These are phyloP conservation scores for Linnemannia exigua DNA, from an alignment of 192 early-diverging fungal genomes.

Conservation along the genomic window DNA sequence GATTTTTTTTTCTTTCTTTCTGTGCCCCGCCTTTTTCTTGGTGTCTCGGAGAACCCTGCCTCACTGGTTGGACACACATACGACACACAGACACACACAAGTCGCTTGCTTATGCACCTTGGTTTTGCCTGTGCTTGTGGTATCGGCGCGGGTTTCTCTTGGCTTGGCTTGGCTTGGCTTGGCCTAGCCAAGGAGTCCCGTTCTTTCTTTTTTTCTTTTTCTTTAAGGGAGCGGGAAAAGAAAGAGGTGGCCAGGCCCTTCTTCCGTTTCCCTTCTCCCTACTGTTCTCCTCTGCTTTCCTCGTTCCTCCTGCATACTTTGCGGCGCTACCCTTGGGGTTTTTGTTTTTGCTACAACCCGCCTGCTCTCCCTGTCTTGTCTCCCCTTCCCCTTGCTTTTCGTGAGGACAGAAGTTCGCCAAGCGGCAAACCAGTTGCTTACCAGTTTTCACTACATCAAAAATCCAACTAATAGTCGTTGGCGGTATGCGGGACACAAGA, in stretches of 20 bases:
- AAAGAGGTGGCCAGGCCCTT: neutral
- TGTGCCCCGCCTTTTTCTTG: neutral
- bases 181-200: neutral
- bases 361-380: neutral
- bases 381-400: conserved; percentile 7
- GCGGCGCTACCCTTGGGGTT: neutral
- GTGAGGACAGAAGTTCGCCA: conserved; percentile 8
- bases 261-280: neutral
- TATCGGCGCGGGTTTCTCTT: too few species aligned
- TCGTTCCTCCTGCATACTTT: neutral
- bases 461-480: conserved; percentile 30
- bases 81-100: neutral
- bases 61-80: neutral
- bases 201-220: too few species aligned
- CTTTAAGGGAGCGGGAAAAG: neutral
- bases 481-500: conserved; percentile 45
- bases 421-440: neutral
- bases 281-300: neutral
- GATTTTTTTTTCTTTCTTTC: neutral
- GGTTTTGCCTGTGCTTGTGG: neutral
- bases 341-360: neutral
- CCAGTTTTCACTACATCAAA: neutral
- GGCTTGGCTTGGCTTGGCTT: neutral
- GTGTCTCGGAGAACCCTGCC: neutral
- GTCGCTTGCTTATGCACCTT: neutral